Percentiles rank a stretch among this genome's conserved stretches.
phyloP scores from a whole-genome alignment of 1,284 basidiomycete genomes.

The Flammula alnicola region DNA sequence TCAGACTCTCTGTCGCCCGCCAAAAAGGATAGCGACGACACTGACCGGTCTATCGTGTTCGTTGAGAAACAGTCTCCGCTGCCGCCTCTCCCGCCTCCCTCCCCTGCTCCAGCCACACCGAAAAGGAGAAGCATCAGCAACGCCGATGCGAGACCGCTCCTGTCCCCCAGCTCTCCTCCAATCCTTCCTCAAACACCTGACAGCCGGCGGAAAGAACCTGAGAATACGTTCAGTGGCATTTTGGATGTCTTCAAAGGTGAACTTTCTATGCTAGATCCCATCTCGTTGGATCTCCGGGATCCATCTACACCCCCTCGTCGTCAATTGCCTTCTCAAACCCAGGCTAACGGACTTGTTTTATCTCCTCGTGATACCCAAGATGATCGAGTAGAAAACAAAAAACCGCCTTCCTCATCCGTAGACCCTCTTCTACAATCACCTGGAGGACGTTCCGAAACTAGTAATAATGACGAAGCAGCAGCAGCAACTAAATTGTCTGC shows the following conservation, averaged over 20 bases:
- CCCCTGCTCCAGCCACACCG: slow-evolving; percentile 36
- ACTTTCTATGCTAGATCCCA: slow-evolving; percentile 65
- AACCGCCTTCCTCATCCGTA: slow-evolving; percentile 8
- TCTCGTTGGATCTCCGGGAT: slow-evolving; percentile 64
- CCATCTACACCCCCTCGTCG: slow-evolving; percentile 61
- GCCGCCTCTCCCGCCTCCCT: slow-evolving; percentile 36
- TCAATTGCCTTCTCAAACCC: slow-evolving; percentile 10
- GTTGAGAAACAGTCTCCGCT: slow-evolving; percentile 50
- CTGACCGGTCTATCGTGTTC: slow-evolving; percentile 60
- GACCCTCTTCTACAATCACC: too few relatives aligned
- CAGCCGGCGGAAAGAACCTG: slow-evolving; percentile 15
- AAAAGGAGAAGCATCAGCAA: slow-evolving; percentile 80
- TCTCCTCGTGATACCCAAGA: slow-evolving; percentile 20
- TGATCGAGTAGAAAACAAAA: slow-evolving; percentile 19
- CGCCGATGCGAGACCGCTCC: slow-evolving; percentile 40
- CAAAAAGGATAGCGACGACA: slow-evolving; percentile 47
- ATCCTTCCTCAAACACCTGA: slow-evolving; percentile 33
- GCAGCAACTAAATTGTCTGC: slow-evolving; percentile 35
- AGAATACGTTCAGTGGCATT: slow-evolving; percentile 58
- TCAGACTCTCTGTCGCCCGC: slow-evolving; percentile 24
- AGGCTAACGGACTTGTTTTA: slow-evolving; percentile 26
- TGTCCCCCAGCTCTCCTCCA: slow-evolving; percentile 39
- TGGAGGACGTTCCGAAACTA: too few relatives aligned
- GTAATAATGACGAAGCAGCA: slow-evolving; percentile 3
- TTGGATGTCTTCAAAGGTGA: slow-evolving; percentile 73